These are phyloP conservation scores for Aspergillus sp. DNA, from an alignment of 2,329 filamentous ascomycete genomes.

Conservation along the genomic window DNA sequence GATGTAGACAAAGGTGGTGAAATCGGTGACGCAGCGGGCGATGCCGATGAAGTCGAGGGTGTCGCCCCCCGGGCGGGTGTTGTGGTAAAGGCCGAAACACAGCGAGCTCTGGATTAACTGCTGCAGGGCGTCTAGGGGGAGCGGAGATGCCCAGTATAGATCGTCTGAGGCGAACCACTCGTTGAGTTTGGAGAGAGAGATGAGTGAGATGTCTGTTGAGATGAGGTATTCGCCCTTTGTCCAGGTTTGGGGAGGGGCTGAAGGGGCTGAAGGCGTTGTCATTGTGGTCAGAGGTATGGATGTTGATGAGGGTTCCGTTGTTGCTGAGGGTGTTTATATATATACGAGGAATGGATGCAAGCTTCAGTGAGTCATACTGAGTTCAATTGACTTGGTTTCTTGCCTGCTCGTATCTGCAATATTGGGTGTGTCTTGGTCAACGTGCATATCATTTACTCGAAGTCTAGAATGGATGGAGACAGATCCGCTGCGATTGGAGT, in stretches of 20 bases:
- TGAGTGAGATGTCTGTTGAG: background rate
- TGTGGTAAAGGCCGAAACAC: conserved; percentile 2
- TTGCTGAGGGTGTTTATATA: too few species aligned
- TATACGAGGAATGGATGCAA: too few species aligned
- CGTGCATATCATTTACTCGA: too few species aligned
- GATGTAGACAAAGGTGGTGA: conserved; percentile 1
- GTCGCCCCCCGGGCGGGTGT: background rate
- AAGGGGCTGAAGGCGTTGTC: too few species aligned
- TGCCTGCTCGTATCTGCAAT: too few species aligned
- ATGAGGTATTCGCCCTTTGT: background rate
- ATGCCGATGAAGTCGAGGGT: conserved; percentile 1
- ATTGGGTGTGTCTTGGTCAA: too few species aligned
- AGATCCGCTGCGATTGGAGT: too few species aligned
- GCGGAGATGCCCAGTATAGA: background rate
- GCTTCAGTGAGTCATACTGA: too few species aligned
- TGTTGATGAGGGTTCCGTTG: too few species aligned
- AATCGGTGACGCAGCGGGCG: background rate
- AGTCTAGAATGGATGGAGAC: too few species aligned
- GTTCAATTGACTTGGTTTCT: too few species aligned
- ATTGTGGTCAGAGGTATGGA: too few species aligned
- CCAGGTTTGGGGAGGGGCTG: background rate
- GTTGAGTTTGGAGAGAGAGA: background rate
- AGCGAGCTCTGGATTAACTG: background rate
- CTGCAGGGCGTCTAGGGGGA: background rate
- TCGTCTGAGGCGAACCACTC: background rate